Percentiles rank a stretch among this genome's conserved stretches.
phyloP scores from a whole-genome alignment of 1,284 basidiomycete genomes.

The Cryptococcus depauperatus region DNA sequence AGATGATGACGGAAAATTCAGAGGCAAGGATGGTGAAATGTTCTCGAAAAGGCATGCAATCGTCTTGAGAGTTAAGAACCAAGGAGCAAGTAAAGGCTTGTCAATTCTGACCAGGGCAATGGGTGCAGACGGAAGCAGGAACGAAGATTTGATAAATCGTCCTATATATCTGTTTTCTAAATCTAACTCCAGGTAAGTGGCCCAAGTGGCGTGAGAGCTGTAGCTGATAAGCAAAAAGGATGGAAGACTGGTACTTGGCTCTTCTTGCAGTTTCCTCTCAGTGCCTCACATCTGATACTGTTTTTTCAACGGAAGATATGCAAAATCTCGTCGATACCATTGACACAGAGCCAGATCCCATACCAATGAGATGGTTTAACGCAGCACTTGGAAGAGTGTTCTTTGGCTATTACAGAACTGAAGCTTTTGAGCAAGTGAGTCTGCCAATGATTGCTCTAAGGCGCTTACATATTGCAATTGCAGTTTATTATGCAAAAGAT shows the following conservation, averaged over 20 bases:
- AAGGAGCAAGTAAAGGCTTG: slow-evolving; percentile 25
- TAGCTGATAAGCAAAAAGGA: too few species aligned
- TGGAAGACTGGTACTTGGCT: slow-evolving; percentile 87
- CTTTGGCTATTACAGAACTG: slow-evolving; percentile 81
- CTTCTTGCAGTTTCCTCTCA: slow-evolving; percentile 61
- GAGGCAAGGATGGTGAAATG: slow-evolving; percentile 57
- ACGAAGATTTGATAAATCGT: slow-evolving; percentile 49
- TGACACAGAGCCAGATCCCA: slow-evolving; percentile 86
- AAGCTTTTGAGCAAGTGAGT: slow-evolving; percentile 57
- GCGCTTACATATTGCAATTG: background rate
- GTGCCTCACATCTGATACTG: slow-evolving; percentile 45
- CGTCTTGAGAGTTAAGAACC: slow-evolving; percentile 54
- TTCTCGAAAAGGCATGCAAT: slow-evolving; percentile 83
- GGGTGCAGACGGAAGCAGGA: slow-evolving; percentile 24
- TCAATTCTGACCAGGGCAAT: slow-evolving; percentile 30
- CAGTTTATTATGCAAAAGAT: slow-evolving; percentile 73
- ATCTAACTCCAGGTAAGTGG: slow-evolving; percentile 57
- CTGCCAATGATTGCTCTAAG: too few species aligned
- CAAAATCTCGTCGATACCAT: slow-evolving; percentile 69
- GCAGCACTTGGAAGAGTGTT: slow-evolving; percentile 86
- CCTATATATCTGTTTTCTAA: slow-evolving; percentile 88
- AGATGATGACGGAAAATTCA: slow-evolving; percentile 52
- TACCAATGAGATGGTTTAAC: slow-evolving; percentile 95
- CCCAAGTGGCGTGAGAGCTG: too few species aligned
- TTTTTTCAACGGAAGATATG: slow-evolving; percentile 78